A percentile compares a stretch with the other conserved stretches of the same genome.
phyloP scores from a whole-genome alignment of 2,329 filamentous ascomycete genomes.

The Thielaviopsis euricoi region DNA sequence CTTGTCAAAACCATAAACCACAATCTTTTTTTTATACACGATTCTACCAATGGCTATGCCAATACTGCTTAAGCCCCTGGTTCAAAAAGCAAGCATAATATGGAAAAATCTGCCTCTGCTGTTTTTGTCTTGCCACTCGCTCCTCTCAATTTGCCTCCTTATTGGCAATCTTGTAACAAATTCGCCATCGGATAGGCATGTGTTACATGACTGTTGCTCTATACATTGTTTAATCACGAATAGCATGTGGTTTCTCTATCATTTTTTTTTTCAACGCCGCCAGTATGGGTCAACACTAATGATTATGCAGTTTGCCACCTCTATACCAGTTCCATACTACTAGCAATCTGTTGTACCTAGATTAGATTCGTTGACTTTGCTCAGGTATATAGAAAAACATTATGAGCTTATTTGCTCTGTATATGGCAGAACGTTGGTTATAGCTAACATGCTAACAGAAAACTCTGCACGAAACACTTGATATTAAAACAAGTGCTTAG shows the following conservation, averaged over 20 bases:
- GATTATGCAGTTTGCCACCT: background rate
- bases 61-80: background rate
- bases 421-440: background rate
- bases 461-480: background rate
- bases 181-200: too few species aligned
- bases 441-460: background rate
- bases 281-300: too few species aligned
- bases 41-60: too few species aligned
- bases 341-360: background rate
- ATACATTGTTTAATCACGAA: too few species aligned
- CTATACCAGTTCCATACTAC: background rate
- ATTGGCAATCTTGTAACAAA: too few species aligned
- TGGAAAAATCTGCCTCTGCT: background rate
- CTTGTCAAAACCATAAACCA: background rate
- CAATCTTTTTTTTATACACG: too few species aligned
- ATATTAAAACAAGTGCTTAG: background rate
- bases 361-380: background rate
- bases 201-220: too few species aligned
- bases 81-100: background rate
- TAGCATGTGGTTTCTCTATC: too few species aligned
- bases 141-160: background rate
- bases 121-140: background rate
- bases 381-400: background rate
- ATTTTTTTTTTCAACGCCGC: too few species aligned
- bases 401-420: too few species aligned